phyloP scores from a whole-genome alignment of 148 eudicot species.

The Vaccinium vitisidaea region DNA sequence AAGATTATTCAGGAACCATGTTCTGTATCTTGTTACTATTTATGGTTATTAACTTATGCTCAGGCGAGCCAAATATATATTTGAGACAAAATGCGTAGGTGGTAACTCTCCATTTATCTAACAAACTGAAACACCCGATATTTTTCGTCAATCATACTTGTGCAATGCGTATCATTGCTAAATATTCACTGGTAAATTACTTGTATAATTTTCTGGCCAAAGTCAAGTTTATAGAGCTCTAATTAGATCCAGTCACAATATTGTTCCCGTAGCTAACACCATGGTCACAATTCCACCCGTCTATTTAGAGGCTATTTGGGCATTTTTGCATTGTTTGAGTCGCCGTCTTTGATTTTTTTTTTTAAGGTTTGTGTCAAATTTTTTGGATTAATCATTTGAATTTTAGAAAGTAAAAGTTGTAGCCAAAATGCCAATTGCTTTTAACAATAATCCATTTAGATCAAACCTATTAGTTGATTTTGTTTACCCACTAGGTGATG shows the following conservation, averaged over 20 bases:
- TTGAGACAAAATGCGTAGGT: not conserved
- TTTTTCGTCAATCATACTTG: not conserved
- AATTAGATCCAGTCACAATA: not conserved
- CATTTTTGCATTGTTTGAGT: not conserved
- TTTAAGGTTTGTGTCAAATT: not conserved
- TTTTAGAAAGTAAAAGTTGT: not conserved
- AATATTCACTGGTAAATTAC: not conserved
- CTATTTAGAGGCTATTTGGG: not conserved
- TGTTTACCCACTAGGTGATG: too few species aligned
- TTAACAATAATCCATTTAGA: not conserved
- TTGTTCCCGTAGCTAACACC: not conserved
- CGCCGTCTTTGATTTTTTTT: not conserved
- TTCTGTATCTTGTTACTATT: not conserved
- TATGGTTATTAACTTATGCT: not conserved
- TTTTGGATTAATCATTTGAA: not conserved
- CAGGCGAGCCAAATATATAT: not conserved
- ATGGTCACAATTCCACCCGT: not conserved
- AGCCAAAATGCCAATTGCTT: not conserved
- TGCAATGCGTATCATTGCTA: not conserved
- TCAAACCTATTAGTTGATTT: not conserved
- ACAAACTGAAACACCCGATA: not conserved
- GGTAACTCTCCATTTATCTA: not conserved
- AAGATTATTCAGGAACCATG: not conserved
- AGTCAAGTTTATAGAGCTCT: not conserved
- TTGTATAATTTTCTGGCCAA: not conserved